phyloP scores from a whole-genome alignment of 306 rosid genomes.

The Vachellia collinsii region DNA sequence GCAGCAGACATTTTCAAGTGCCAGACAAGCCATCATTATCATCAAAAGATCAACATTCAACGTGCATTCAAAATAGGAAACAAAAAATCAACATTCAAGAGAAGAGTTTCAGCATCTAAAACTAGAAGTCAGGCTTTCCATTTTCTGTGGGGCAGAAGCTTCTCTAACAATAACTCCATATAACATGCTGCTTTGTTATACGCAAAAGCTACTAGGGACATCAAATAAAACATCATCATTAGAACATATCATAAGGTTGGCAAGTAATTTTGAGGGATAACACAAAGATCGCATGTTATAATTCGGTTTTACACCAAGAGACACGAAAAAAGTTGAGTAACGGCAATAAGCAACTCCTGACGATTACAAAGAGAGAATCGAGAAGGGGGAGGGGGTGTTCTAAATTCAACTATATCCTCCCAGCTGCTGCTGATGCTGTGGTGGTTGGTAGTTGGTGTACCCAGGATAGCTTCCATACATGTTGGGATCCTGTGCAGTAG shows the following conservation, averaged over 20 bases:
- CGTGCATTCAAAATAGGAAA: too few species aligned
- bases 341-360: slow-evolving; percentile 1
- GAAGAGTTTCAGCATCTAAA: not conserved
- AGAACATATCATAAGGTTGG: slow-evolving; percentile 23
- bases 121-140: not conserved
- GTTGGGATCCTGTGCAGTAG: slow-evolving; percentile 85
- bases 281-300: slow-evolving; percentile 11
- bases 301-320: slow-evolving; percentile 15
- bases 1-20: too few species aligned
- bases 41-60: too few species aligned
- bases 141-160: too few species aligned
- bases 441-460: slow-evolving; percentile 79
- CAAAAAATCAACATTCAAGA: too few species aligned
- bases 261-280: slow-evolving; percentile 36
- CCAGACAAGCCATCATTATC: too few species aligned
- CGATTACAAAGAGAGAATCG: slow-evolving; percentile 34
- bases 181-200: not conserved
- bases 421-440: slow-evolving; percentile 66
- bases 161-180: not conserved
- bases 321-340: not conserved
- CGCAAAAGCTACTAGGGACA: not conserved
- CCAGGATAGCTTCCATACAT: slow-evolving; percentile 79
- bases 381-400: not conserved
- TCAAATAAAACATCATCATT: not conserved
- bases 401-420: slow-evolving; percentile 58